Evolutionary conservation across 768 basidiomycete species (phyloP).

Genomic region (Exsudoporus frostii): DNA sequence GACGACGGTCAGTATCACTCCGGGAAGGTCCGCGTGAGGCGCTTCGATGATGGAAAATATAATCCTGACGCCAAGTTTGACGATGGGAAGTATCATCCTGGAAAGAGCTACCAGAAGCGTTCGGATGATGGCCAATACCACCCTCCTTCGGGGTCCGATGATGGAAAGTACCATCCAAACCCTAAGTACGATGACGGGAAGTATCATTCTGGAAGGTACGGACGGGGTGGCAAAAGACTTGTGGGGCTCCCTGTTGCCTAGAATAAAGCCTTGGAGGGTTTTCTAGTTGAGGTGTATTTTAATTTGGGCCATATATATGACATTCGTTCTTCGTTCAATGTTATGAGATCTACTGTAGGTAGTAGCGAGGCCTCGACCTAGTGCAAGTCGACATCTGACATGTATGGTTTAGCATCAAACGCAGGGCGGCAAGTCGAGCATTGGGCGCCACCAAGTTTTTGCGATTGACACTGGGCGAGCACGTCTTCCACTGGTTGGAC

Average conservation of each 20-base stretch:
- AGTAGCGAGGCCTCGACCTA: too few species aligned
- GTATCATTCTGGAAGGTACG: constrained; percentile 7
- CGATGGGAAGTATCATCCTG: neutral
- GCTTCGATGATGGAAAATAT: constrained; percentile 7
- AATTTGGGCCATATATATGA: constrained; percentile 5
- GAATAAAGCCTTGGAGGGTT: neutral
- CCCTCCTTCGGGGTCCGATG: neutral
- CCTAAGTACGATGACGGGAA: constrained; percentile 7
- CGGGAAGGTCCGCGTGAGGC: neutral
- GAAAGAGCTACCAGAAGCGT: neutral
- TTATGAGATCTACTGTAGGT: neutral
- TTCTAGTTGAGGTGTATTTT: constrained; percentile 1
- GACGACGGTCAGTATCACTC: constrained; percentile 11
- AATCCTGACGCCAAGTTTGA: neutral
- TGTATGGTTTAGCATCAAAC: too few species aligned
- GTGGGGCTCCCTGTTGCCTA: neutral
- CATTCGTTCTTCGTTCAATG: constrained; percentile 14
- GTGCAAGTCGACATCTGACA: too few species aligned
- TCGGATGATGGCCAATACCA: neutral
- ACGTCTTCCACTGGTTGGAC: too few species aligned
- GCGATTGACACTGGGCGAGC: too few species aligned
- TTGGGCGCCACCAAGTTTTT: too few species aligned
- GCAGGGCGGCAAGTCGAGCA: too few species aligned
- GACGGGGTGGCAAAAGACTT: neutral
- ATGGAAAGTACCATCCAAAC: constrained; percentile 8